Conservation (phyloP, 352 stramenopile species). For the Detonula confervacea region DNA sequence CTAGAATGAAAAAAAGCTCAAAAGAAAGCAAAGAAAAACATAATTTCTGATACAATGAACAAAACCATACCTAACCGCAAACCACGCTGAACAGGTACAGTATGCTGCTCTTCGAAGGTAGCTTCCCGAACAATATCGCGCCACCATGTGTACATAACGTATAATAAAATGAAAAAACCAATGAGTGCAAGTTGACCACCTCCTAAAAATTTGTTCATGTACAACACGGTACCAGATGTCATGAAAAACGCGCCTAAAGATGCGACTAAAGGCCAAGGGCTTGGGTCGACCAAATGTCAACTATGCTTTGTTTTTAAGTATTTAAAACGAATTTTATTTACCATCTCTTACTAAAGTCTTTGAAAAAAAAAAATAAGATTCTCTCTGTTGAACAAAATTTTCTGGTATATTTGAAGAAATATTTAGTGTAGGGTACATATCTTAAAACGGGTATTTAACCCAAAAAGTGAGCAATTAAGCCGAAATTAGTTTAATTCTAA, state of each 20-base stretch:
- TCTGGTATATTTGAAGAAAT: conserved; percentile 21
- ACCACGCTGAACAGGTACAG: conserved; percentile 54
- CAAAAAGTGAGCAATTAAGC: background rate
- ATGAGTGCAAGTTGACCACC: conserved; percentile 31
- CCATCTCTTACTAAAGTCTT: conserved; percentile 30
- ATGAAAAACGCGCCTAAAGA: conserved; percentile 53
- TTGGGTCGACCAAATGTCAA: conserved; percentile 46
- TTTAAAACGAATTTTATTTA: no score
- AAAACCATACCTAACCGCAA: conserved; percentile 71
- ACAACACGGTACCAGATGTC: conserved; percentile 40
- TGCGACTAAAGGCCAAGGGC: conserved; percentile 43
- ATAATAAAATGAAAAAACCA: conserved; percentile 40
- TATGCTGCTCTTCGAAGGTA: conserved; percentile 44
- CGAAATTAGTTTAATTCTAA: conserved; percentile 53
- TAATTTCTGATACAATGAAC: conserved; percentile 75
- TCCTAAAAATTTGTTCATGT: conserved; percentile 52
- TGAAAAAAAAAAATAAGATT: conserved; percentile 18
- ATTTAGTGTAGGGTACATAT: conserved; percentile 23
- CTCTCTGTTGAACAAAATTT: background rate
- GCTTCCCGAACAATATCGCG: conserved; percentile 42
- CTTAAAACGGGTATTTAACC: conserved; percentile 15
- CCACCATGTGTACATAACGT: conserved; percentile 49
- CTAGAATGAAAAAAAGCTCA: conserved; percentile 77
- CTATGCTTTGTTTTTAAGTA: conserved; percentile 52
- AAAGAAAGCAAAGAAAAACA: conserved; percentile 77